Evolutionary conservation across 495 filamentous ascomycete genomes (phyloP), one percentile per base, ranked within the genome.

Genomic region (Cudoniella acicularis): DNA sequence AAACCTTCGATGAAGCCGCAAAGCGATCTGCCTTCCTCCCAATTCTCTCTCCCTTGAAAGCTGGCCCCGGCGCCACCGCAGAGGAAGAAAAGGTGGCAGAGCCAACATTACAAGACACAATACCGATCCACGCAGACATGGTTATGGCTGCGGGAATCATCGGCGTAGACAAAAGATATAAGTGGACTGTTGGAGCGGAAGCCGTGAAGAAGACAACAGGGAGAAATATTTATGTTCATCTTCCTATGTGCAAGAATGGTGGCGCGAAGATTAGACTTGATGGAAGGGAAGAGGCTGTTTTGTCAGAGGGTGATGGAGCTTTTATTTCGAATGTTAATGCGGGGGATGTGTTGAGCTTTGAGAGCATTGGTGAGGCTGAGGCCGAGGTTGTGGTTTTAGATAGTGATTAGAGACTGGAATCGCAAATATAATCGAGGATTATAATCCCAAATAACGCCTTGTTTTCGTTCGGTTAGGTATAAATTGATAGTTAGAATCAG

Each of bases 71-170:
- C 27, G 89, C 83, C 43, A 83, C 79, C 10, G 65, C 69, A 16
- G 79, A 84, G 54, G 73, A 81, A 52, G 85, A 89, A 64, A 78
- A 76, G 57, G 79, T 70, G 8, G 85, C 84, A 1, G 75, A 79
- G 41, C 81, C 86, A 0, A 72, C 66, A 17, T 72, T 88, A 6
- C 66, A 73, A 0, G 79, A 75, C 11, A 86, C 89, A 0, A 92
- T 92, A 59, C 87, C 87, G 10, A 85, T 92, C 30, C 87, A 93
- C 68, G 87, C 88, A 20, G 89, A 92, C 67, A 82, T 92, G 52
- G 79, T 87, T 40, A 90, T 92, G 88, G 83, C 78, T 2, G 89
- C 89, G 4, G 81, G 82, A 13, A 78, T 87, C 42, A 87, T 92
- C 51, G 73, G 67, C 46, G 81, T 76, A 0, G 69, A 67, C 49